Evolutionary conservation across 441 rosid genomes (phyloP).

Genomic region (Gossypium davidsonii): DNA sequence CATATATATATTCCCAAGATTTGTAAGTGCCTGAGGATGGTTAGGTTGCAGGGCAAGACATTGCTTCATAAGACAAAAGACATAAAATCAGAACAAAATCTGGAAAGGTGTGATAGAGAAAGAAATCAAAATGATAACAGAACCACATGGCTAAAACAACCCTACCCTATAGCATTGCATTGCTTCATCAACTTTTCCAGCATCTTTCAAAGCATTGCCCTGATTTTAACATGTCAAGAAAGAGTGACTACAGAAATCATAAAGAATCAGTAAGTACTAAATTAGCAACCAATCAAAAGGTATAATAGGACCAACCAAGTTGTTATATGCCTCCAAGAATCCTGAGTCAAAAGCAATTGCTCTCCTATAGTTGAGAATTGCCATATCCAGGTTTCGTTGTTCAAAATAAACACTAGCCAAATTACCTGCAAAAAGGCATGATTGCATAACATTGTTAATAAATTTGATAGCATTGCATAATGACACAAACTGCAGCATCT

Average conservation of each 20-base stretch:
- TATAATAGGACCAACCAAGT: constrained; percentile 54
- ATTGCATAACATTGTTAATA: neutral
- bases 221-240: constrained; percentile 6
- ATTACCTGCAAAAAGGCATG: constrained; percentile 44
- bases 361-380: constrained; percentile 79
- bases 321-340: constrained; percentile 94
- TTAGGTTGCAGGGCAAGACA: constrained; percentile 81
- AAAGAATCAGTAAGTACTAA: neutral
- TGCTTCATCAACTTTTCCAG: constrained; percentile 89
- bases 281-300: neutral
- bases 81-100: neutral
- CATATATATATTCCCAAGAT: constrained; percentile 95
- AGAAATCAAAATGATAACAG: neutral
- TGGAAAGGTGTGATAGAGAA: neutral
- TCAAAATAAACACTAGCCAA: constrained; percentile 86
- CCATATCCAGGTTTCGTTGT: constrained; percentile 78
- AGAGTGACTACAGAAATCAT: neutral
- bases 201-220: constrained; percentile 97
- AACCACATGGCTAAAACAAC: neutral
- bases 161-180: constrained; percentile 85
- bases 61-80: constrained; percentile 51
- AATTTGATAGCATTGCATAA: neutral
- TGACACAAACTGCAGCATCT: neutral
- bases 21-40: constrained; percentile 96
- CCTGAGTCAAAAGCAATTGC: constrained; percentile 78